Conservation (phyloP, 768 basidiomycete genomes). For the Tulasnella sp. region DNA sequence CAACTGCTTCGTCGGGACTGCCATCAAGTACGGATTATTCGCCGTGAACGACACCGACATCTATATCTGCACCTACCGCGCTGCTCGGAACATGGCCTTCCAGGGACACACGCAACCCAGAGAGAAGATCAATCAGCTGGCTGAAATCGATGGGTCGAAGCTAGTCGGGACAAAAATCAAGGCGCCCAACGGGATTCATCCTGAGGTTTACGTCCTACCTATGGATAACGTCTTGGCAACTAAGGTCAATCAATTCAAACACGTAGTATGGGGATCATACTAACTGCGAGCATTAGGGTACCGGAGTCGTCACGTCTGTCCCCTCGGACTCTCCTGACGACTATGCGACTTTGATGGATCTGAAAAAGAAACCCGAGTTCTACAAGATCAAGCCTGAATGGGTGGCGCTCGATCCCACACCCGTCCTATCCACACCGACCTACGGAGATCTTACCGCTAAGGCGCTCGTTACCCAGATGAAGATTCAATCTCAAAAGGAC, state of each 20-base stretch:
- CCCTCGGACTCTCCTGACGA: slow-evolving; percentile 99
- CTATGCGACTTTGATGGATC: slow-evolving; percentile 76
- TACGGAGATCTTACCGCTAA: slow-evolving; percentile 89
- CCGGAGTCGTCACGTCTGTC: slow-evolving; percentile 95
- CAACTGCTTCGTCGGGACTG: slow-evolving; percentile 89
- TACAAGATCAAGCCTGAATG: slow-evolving; percentile 90
- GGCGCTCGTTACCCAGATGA: slow-evolving; percentile 72
- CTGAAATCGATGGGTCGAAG: slow-evolving; percentile 66
- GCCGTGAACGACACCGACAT: slow-evolving; percentile 67
- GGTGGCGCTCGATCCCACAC: slow-evolving; percentile 74
- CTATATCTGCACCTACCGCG: slow-evolving; percentile 78
- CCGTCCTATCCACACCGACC: slow-evolving; percentile 80
- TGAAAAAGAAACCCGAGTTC: slow-evolving; percentile 92
- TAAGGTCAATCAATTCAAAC: slow-evolving; percentile 51
- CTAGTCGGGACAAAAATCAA: slow-evolving; percentile 83
- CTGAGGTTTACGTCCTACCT: slow-evolving; percentile 91
- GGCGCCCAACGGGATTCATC: slow-evolving; percentile 71
- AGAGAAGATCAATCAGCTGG: slow-evolving; percentile 61
- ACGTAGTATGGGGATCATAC: neutral
- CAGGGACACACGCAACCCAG: slow-evolving; percentile 65
- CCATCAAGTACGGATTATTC: slow-evolving; percentile 87
- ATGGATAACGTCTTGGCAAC: slow-evolving; percentile 98
- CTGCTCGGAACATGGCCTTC: slow-evolving; percentile 96
- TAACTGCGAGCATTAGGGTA: slow-evolving; percentile 54
- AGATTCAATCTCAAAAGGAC: slow-evolving; percentile 94